Base-by-base conservation (phyloP, 2,329 filamentous ascomycete genomes). In the Claviceps pazoutovae region DNA sequence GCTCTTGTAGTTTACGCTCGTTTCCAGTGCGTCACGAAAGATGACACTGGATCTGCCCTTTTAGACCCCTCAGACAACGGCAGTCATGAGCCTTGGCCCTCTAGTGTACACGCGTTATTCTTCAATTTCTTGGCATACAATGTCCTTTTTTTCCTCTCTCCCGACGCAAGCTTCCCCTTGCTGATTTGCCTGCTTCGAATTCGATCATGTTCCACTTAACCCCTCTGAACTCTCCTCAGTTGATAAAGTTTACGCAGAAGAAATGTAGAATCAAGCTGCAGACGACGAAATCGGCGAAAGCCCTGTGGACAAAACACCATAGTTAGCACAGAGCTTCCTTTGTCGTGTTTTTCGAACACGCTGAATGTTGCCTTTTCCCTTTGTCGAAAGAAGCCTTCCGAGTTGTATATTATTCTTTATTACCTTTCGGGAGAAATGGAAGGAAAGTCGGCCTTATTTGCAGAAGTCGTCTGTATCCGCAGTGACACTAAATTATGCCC, bases 191-290 rank as follows among this genome's bases (percentile, higher is more conserved):
- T 34, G 9, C 30, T 34, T 34, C 30, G 30, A 34, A 4, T 11
- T 34, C 30, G 30, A 34, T 34, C 9, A 8, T 34, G 30, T 34
- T 34, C 9, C 30, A 34, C 11, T 30, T 34, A 26, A 21, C 7
- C 13, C 34, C 46, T 16, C 21, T 16, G 14, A 19, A 19, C 5
- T 23, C 21, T 21, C 43, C 30, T 51, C 76, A 98, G 78, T 98
- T 98, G 75, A 98, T 97, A 70, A 98, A 98, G 78, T 98, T 98
- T 67, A 97, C 83, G 71, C 90, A 96, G 77, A 98, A 98, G 74
- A 97, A 95, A 74, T 98, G 93, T 68, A 97, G 73, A 66, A 97
- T 88, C 67, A 98, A 68, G 68, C 90, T 96, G 66, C 91, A 93
- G 61, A 96, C 88, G 55, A 98, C 78, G 66, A 86, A 98, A 72